phyloP scores from a whole-genome alignment of 1,284 basidiomycete species.

The Marasmius tenuissimus region DNA sequence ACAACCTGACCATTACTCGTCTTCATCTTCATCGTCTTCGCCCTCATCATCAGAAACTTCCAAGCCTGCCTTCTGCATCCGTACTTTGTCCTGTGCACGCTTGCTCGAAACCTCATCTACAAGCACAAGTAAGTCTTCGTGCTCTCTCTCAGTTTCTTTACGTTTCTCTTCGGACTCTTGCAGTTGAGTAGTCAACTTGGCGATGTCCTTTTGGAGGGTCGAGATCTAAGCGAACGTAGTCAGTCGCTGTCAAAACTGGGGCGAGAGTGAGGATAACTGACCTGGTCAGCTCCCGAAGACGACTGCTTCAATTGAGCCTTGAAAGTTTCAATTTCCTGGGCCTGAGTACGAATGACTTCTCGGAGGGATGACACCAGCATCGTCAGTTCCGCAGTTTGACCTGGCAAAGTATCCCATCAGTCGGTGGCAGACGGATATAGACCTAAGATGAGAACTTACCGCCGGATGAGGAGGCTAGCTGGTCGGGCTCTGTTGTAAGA shows the following conservation, averaged over 20 bases:
- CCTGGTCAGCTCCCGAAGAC: slow-evolving; percentile 32
- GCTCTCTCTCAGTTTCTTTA: slow-evolving; percentile 88
- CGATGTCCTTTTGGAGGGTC: slow-evolving; percentile 42
- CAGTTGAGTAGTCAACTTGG: slow-evolving; percentile 49
- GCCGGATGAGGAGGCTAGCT: slow-evolving; percentile 54
- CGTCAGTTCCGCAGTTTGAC: slow-evolving; percentile 74
- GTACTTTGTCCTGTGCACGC: slow-evolving; percentile 78
- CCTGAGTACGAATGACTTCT: slow-evolving; percentile 78
- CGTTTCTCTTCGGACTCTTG: slow-evolving; percentile 60
- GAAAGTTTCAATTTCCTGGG: slow-evolving; percentile 71
- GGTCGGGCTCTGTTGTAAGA: slow-evolving; percentile 63
- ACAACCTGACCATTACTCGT: slow-evolving; percentile 31
- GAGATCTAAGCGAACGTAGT: slow-evolving; percentile 28
- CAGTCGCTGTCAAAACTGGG: neutral
- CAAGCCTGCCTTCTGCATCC: slow-evolving; percentile 70
- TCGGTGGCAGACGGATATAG: neutral
- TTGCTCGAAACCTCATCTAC: slow-evolving; percentile 92
- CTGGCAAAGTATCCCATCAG: slow-evolving; percentile 27
- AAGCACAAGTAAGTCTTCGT: slow-evolving; percentile 91
- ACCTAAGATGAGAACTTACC: slow-evolving; percentile 32
- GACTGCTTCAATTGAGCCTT: slow-evolving; percentile 50
- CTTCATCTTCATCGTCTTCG: slow-evolving; percentile 71
- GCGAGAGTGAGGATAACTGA: neutral
- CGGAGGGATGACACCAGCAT: slow-evolving; percentile 81
- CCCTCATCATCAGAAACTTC: slow-evolving; percentile 93